Base-by-base conservation (phyloP, 345 rosid genomes). In the Moricandia arvensis region DNA sequence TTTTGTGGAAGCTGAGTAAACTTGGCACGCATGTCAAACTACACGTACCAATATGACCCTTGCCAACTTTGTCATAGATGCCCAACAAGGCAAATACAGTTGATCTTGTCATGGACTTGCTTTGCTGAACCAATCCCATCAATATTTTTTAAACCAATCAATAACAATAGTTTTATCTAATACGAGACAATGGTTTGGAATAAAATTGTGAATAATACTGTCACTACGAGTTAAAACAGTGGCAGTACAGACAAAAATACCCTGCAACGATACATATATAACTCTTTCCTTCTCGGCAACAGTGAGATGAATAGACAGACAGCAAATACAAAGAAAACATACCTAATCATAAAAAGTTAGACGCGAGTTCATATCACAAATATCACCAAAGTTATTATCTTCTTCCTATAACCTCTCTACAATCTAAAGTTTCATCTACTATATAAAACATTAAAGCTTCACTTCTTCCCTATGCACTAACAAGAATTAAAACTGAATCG, bases 1-100 rank as follows among this genome's bases (percentile, higher is more conserved):
- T 17, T 74, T 74, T 11, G 17, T 65, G 10, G 65, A 58, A 59
- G 38, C n/a, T n/a, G n/a, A n/a, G n/a, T n/a, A n/a, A n/a, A n/a
- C n/a, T n/a, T n/a, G n/a, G n/a, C n/a, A n/a, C n/a, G 88, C 26
- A 18, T 59, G 67, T 35, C 83, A 3, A 79, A 61, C 0, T 80
- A 51, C 63, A 13, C 63, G 33, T 83, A 86, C 11, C 73, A 77
- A 5, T 7, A 63, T 16, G 86, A 84, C 1, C 18, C 78, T 72
- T 7, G 59, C n/a, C n/a, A n/a, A n/a, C n/a, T n/a, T n/a, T n/a
- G n/a, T n/a, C n/a, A n/a, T n/a, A n/a, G n/a, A n/a, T n/a, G n/a
- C n/a, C n/a, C n/a, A n/a, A n/a, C n/a, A n/a, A n/a, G n/a, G 30
- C 24, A 43, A 41, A 17, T 58, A 71, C 13, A 21, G 29, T 21